Evolutionary conservation across 352 stramenopile species (phyloP).

Genomic region (Stephanocyclus meneghinianus): DNA sequence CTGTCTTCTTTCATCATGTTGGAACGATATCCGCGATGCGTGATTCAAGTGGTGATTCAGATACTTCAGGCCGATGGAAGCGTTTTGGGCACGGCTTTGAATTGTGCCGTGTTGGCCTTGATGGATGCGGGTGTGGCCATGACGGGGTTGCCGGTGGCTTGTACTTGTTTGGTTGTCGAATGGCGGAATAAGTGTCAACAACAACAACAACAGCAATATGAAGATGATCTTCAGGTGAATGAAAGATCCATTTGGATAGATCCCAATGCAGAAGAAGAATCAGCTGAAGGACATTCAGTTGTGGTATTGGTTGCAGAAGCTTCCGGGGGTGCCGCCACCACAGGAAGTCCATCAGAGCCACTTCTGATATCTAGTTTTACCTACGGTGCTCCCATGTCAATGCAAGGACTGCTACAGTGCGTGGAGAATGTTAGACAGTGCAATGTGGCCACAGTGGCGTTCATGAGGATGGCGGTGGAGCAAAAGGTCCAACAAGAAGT

Average conservation of each 20-base stretch:
- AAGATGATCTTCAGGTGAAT: conserved; percentile 1
- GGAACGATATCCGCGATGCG: conserved; percentile 57
- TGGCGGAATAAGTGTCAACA: background rate
- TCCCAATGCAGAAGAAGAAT: conserved; percentile 63
- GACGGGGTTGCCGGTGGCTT: conserved; percentile 63
- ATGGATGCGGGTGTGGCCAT: conserved; percentile 79
- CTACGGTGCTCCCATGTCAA: conserved; percentile 26
- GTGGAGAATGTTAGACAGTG: conserved; percentile 49
- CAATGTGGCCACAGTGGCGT: conserved; percentile 62
- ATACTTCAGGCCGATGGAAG: conserved; percentile 72
- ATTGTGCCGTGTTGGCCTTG: conserved; percentile 60
- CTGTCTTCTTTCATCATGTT: conserved; percentile 51
- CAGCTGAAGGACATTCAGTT: conserved; percentile 28
- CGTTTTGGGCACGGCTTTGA: conserved; percentile 24
- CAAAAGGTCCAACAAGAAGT: conserved; percentile 67
- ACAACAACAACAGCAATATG: background rate
- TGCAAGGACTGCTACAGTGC: conserved; percentile 29
- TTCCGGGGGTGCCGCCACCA: background rate
- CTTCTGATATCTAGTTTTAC: conserved; percentile 40
- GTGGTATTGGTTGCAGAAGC: conserved; percentile 41
- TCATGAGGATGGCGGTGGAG: conserved; percentile 74
- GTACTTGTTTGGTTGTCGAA: conserved; percentile 61
- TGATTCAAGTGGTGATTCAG: conserved; percentile 74
- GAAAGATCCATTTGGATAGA: conserved; percentile 52
- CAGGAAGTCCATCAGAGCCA: conserved; percentile 21